phyloP scores from a whole-genome alignment of 495 filamentous ascomycete genomes.

The Parathielavia appendiculata region DNA sequence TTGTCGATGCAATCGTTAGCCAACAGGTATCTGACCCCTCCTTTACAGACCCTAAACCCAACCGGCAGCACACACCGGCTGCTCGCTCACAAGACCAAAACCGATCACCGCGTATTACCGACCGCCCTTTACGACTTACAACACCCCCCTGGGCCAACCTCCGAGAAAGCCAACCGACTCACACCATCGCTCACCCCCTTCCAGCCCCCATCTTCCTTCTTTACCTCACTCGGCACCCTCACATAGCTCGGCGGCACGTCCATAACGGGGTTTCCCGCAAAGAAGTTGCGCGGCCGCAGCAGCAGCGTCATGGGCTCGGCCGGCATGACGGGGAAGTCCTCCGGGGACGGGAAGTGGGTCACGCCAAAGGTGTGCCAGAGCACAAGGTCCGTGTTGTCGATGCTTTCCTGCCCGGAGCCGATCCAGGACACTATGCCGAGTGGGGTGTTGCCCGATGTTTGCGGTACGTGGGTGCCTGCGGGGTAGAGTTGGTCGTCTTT shows the following conservation, averaged over 20 bases:
- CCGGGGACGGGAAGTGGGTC: conserved; percentile 85
- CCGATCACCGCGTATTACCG: too few species aligned
- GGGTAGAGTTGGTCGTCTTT: conserved; percentile 83
- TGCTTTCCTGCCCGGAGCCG: conserved; percentile 60
- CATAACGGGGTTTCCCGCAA: conserved; percentile 74
- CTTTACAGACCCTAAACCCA: too few species aligned
- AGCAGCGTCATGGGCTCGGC: conserved; percentile 76
- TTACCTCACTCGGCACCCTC: conserved; percentile 66
- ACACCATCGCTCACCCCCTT: conserved; percentile 43
- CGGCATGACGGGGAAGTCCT: conserved; percentile 96
- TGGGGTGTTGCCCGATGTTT: conserved; percentile 82
- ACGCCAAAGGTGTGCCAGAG: conserved; percentile 97
- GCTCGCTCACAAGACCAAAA: too few species aligned
- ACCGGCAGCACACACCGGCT: too few species aligned
- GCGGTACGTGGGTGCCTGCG: conserved; percentile 88
- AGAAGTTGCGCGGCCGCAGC: conserved; percentile 83
- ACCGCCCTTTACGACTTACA: conserved; percentile 21
- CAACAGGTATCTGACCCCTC: too few species aligned
- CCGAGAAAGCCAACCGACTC: conserved; percentile 41
- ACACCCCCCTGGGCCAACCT: conserved; percentile 20
- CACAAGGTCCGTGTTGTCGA: conserved; percentile 84
- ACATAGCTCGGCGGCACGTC: conserved; percentile 81
- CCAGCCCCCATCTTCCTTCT: conserved; percentile 43
- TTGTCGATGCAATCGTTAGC: background rate
- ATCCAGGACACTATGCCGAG: conserved; percentile 80